These are phyloP conservation scores for Chlorociboria aeruginascens DNA, from an alignment of 495 filamentous ascomycete species.

Conservation along the genomic window DNA sequence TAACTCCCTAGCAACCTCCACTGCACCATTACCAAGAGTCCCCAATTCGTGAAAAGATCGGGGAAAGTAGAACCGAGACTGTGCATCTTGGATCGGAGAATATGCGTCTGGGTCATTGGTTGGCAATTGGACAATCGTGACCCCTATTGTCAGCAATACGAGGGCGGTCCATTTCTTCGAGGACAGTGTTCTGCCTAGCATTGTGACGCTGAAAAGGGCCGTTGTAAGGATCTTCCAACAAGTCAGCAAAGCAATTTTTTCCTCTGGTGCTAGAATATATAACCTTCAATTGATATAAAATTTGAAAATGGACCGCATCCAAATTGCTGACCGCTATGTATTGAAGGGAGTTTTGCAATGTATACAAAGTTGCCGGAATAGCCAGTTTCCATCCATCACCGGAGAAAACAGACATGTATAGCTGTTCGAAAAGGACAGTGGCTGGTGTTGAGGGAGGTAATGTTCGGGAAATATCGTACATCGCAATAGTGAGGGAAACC, in stretches of 20 bases:
- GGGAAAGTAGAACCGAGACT: conserved; percentile 52
- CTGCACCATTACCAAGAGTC: conserved; percentile 29
- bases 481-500: conserved; percentile 71
- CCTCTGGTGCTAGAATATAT: neutral
- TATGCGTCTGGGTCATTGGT: conserved; percentile 29
- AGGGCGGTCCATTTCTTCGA: conserved; percentile 67
- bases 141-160: conserved; percentile 67
- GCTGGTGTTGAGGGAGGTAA: conserved; percentile 65
- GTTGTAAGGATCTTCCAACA: conserved; percentile 58
- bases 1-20: conserved; percentile 35
- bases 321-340: conserved; percentile 88
- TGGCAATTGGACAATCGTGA: conserved; percentile 80
- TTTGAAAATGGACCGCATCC: conserved; percentile 83
- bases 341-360: conserved; percentile 80
- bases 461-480: conserved; percentile 72
- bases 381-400: conserved; percentile 96
- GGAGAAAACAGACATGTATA: conserved; percentile 72
- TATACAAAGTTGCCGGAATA: conserved; percentile 80
- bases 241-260: conserved; percentile 3
- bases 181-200: conserved; percentile 60
- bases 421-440: conserved; percentile 64
- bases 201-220: conserved; percentile 71
- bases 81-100: conserved; percentile 22
- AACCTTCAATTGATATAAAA: conserved; percentile 79
- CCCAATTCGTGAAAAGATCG: conserved; percentile 56